A percentile compares a stretch with the other conserved stretches of the same genome.
These are phyloP conservation scores for Tillandsia fasciculata DNA, from an alignment of 176 grass and related monocot species.

Conservation along the genomic window DNA sequence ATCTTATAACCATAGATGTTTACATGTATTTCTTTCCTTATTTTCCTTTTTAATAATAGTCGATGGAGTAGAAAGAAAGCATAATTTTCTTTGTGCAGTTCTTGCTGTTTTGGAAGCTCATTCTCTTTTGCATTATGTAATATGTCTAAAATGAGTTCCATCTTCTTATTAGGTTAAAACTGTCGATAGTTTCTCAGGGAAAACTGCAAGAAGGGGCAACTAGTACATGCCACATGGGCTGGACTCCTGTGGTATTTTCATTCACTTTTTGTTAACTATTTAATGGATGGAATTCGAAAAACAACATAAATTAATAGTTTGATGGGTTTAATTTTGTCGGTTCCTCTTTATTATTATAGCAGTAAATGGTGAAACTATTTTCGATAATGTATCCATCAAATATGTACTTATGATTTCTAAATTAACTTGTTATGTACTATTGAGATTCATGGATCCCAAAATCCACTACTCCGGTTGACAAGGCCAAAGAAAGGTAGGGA, in stretches of 20 bases:
- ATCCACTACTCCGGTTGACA: slow-evolving; percentile 69
- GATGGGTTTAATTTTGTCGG: too few species aligned
- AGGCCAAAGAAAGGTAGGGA: slow-evolving; percentile 81
- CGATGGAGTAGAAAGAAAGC: background rate
- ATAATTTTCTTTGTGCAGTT: background rate
- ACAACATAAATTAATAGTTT: too few species aligned
- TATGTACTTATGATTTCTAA: background rate
- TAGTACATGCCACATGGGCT: slow-evolving; percentile 98
- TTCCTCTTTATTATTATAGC: too few species aligned
- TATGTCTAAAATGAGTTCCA: slow-evolving; percentile 8
- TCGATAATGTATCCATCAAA: background rate
- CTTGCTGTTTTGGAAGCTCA: background rate
- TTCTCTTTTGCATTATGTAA: slow-evolving; percentile 5
- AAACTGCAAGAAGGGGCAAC: slow-evolving; percentile 77
- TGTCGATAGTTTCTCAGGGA: slow-evolving; percentile 42
- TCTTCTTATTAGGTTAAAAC: slow-evolving; percentile 62
- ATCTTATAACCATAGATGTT: too few species aligned
- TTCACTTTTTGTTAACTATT: background rate
- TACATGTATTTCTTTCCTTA: too few species aligned
- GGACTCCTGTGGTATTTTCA: slow-evolving; percentile 92
- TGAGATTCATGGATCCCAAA: slow-evolving; percentile 98
- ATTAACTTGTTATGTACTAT: slow-evolving; percentile 68
- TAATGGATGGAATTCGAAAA: too few species aligned
- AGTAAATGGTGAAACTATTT: too few species aligned
- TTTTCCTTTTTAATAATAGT: background rate